Base-by-base conservation (phyloP, 2,329 filamentous ascomycete species). In the Colletotrichum brevisporum region DNA sequence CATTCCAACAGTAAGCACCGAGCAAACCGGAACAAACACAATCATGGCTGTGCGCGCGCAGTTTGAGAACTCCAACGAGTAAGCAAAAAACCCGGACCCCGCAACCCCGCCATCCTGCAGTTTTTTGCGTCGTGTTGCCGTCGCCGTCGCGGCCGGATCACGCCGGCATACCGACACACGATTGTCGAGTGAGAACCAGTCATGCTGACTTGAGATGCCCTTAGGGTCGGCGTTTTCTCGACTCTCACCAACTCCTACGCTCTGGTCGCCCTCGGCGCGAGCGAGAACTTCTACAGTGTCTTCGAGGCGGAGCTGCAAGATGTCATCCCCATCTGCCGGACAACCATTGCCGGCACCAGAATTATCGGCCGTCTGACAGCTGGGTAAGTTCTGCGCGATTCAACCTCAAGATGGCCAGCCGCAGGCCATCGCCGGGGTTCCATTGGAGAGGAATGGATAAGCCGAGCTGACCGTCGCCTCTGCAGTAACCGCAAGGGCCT, bases 211-310 rank as follows among this genome's bases (percentile, higher is more conserved):
- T 39, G 27, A 57, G n/a, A 36, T 36, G 31, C 60, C 18, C 48
- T 52, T 77, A 98, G 95, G 85, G 93, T 99, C 79, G 96, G 96
- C 81, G 96, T 98, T 79, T 99, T 99, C 83, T 85, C 95, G 71
- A 97, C 94, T 71, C 92, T 99, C 80, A 99, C 96, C 75, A 99
- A 99, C 84, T 95, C 94, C 70, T 99, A 97, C 83, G 94, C 95
- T 76, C 88, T 99, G 76, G 94, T 98, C 76, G 95, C 95, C 73
- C 90, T 97, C 74, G 96, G 96, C 78, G 95, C 94, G 76, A 97
- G 94, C 78, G 95, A 98, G 87, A 98, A 98, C 89, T 99, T 99
- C 84, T 98, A 98, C 90, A 95, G 94, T 86, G 90, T 98, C 80
- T 98, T 99, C 85, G 96, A 99, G 87, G 92, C 95, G 72, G 96